Conservation (phyloP, 441 rosid species). For the Flueggea neowawraea region DNA sequence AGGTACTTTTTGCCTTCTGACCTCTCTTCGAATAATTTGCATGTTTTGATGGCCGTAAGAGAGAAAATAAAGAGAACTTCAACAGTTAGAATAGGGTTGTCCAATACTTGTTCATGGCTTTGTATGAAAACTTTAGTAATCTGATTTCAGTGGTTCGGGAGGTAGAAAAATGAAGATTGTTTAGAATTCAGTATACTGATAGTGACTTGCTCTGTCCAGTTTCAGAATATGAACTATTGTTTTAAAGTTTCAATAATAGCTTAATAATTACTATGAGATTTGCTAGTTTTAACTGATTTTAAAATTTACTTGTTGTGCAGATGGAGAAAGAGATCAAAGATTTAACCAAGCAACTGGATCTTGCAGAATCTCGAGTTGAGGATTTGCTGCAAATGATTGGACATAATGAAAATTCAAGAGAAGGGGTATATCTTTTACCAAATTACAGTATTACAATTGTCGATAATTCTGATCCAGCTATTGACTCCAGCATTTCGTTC, state of each 20-base stretch:
- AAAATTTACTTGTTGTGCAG: slow-evolving; percentile 35
- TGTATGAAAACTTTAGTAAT: too few species aligned
- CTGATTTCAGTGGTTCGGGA: too few species aligned
- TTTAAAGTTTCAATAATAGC: neutral
- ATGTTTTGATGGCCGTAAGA: too few species aligned
- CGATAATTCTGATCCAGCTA: slow-evolving; percentile 1
- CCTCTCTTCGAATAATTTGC: neutral
- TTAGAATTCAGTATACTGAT: too few species aligned
- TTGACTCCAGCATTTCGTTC: slow-evolving; percentile 16
- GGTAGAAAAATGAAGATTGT: too few species aligned
- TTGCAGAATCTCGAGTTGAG: slow-evolving; percentile 78
- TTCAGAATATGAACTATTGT: neutral
- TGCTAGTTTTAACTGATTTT: neutral
- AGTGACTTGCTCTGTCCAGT: too few species aligned
- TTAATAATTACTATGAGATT: neutral
- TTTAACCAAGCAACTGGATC: slow-evolving; percentile 71
- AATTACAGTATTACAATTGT: neutral
- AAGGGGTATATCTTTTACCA: slow-evolving; percentile 20
- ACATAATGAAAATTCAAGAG: slow-evolving; percentile 47
- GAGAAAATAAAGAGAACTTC: too few species aligned
- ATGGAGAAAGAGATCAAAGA: slow-evolving; percentile 80
- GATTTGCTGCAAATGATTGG: slow-evolving; percentile 65
- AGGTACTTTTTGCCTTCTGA: slow-evolving; percentile 40
- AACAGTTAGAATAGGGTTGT: too few species aligned
- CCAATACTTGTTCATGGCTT: too few species aligned